Percentiles rank a stretch among this genome's conserved stretches.
Evolutionary conservation across 2,329 filamentous ascomycete genomes (phyloP).

Genomic region (Clarireedia homoeocarpa): DNA sequence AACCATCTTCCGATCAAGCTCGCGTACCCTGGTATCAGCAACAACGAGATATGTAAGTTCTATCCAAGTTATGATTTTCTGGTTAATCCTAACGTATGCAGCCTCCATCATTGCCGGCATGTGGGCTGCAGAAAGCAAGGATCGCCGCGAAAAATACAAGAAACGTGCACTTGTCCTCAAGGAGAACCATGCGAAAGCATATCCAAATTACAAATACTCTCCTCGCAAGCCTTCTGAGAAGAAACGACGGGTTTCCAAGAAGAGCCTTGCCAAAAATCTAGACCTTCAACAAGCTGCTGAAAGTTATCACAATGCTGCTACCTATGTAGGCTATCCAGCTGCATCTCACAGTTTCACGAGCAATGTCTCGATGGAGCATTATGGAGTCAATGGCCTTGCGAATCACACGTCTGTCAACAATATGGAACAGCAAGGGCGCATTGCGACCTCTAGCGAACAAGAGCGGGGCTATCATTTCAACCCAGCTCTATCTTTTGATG

Average conservation of each 20-base stretch:
- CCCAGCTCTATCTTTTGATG: not conserved
- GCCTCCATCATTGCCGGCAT: constrained; percentile 3
- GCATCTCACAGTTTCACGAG: not conserved
- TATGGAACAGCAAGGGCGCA: not conserved
- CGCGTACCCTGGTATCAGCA: not conserved
- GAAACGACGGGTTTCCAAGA: not conserved
- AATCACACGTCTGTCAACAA: not conserved
- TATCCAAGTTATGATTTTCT: not conserved
- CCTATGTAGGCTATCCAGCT: not conserved
- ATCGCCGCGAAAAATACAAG: not conserved
- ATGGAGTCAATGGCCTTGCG: not conserved
- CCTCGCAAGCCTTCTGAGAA: constrained; percentile 1
- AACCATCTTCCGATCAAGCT: constrained; percentile 1
- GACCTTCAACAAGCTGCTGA: not conserved
- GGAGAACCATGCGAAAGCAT: not conserved
- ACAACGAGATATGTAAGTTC: constrained; percentile 3
- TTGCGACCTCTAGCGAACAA: not conserved
- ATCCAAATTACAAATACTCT: constrained; percentile 1
- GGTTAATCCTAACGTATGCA: not conserved
- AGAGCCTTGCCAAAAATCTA: not conserved
- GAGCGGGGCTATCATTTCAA: not conserved
- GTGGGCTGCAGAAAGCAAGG: not conserved
- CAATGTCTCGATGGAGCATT: not conserved
- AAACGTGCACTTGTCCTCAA: not conserved
- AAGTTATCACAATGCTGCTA: not conserved